A percentile compares a stretch with the other conserved stretches of the same genome.
phyloP scores from a whole-genome alignment of 2,329 filamentous ascomycete species.

The Botrytis paeoniae region DNA sequence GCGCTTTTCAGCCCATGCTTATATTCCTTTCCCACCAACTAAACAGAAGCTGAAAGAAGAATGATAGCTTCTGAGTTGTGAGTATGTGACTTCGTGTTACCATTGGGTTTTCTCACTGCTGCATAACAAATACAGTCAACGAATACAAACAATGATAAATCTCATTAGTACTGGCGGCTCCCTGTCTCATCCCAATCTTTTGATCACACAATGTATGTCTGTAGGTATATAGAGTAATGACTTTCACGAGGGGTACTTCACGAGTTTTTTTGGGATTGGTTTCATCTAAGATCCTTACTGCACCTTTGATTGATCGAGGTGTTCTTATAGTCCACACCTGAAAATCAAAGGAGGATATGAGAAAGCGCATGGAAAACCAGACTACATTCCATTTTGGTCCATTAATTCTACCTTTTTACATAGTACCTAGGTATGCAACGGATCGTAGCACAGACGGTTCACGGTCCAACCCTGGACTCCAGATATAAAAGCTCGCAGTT shows the following conservation, averaged over 20 bases:
- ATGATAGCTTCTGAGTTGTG: too few relatives aligned
- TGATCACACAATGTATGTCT: not conserved
- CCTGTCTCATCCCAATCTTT: not conserved
- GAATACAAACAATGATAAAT: too few relatives aligned
- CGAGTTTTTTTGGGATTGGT: too few relatives aligned
- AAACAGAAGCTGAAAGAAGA: not conserved
- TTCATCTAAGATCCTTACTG: not conserved
- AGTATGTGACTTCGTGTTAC: not conserved
- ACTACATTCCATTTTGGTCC: not conserved
- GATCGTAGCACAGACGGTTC: not conserved
- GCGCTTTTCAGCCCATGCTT: too few relatives aligned
- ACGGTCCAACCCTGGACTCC: not conserved
- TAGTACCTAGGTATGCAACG: not conserved
- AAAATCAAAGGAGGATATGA: not conserved
- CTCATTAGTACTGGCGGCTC: not conserved
- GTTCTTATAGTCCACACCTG: not conserved
- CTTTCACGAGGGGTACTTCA: not conserved
- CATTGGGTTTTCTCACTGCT: rapidly evolving
- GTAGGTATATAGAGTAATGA: too few relatives aligned
- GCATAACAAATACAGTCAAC: not conserved
- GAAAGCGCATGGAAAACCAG: not conserved
- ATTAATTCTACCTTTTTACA: not conserved
- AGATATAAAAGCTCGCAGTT: not conserved
- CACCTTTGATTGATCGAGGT: not conserved
- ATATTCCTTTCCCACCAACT: not conserved